Evolutionary conservation across 495 filamentous ascomycete genomes (phyloP), one percentile per base, ranked within the genome.

Genomic region (Lasiosphaeriaceae sp.): DNA sequence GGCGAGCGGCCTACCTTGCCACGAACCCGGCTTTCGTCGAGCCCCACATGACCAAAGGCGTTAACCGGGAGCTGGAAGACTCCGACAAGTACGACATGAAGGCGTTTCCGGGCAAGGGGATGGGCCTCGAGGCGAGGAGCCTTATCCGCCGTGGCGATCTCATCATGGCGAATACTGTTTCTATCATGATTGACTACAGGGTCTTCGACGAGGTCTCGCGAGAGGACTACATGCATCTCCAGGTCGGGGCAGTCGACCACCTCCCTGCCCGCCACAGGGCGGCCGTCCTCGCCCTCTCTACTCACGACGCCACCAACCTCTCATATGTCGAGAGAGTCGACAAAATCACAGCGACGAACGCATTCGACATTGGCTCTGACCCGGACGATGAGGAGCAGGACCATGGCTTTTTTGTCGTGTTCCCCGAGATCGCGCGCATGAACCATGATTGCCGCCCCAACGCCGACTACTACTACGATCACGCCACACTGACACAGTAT

Each of bases 401-500:
- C 50, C 29, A 67, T 41, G 39, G 49, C 54, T 69, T 69, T 47
- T 67, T 61, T 48, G 61, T 63, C 20, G 51, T 71, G 21, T 71
- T 70, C 60, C 66, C 69, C 31, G 60, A 64, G 24, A 65, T 76
- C 52, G 70, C 73, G 5, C 65, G 74, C 37, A 57, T 75, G 55
- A 78, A 78, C 57, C 75, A 78, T 59, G 74, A 72, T 60, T 78
- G 74, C 56, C 71, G 73, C 0, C 70, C 74, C 8, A 77, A 74
- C 37, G 71, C 70, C 11, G 73, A 73, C 39, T 77, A 78, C 67
- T 68, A 64, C 53, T 77, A 72, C 45, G 68, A 71, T 24, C 56
- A 68, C 35, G 53, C 47, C 6, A 58, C 64, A 1, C 68, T 76
- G 12, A 57, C 60, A 9, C 75, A 77, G 44, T 66, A 62, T 45